Percentiles rank a stretch among this genome's conserved stretches.
These are phyloP conservation scores for Strobilomyces dryophilus DNA, from an alignment of 768 basidiomycete genomes.

Conservation along the genomic window DNA sequence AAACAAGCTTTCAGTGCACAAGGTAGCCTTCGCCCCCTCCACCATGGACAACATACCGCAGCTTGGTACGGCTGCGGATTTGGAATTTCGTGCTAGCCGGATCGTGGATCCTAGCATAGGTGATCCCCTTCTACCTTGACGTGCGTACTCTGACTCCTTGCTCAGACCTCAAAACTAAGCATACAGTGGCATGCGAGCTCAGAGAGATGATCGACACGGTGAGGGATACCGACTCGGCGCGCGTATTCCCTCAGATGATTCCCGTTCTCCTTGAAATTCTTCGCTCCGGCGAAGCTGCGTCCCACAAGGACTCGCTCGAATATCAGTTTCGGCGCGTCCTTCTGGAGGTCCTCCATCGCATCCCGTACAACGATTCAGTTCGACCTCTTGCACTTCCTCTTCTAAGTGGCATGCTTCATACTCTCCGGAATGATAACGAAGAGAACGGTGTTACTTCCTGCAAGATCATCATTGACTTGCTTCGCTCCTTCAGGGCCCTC, in stretches of 20 bases:
- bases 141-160: background rate
- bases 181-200: constrained; percentile 69
- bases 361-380: constrained; percentile 78
- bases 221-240: constrained; percentile 66
- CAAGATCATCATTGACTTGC: constrained; percentile 88
- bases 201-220: constrained; percentile 79
- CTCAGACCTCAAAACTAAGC: constrained; percentile 68
- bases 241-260: constrained; percentile 68
- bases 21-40: constrained; percentile 1
- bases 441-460: constrained; percentile 89
- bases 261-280: constrained; percentile 71
- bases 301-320: constrained; percentile 63
- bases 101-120: constrained; percentile 76
- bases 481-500: constrained; percentile 69
- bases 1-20: constrained; percentile 32
- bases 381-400: constrained; percentile 63
- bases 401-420: constrained; percentile 76
- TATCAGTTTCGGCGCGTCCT: constrained; percentile 84
- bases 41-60: constrained; percentile 43
- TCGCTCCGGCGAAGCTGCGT: constrained; percentile 61
- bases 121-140: constrained; percentile 25
- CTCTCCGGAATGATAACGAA: constrained; percentile 89
- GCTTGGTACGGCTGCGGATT: constrained; percentile 48
- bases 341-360: constrained; percentile 84
- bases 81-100: constrained; percentile 67